phyloP scores from a whole-genome alignment of 345 rosid species.

The Viola odorata region DNA sequence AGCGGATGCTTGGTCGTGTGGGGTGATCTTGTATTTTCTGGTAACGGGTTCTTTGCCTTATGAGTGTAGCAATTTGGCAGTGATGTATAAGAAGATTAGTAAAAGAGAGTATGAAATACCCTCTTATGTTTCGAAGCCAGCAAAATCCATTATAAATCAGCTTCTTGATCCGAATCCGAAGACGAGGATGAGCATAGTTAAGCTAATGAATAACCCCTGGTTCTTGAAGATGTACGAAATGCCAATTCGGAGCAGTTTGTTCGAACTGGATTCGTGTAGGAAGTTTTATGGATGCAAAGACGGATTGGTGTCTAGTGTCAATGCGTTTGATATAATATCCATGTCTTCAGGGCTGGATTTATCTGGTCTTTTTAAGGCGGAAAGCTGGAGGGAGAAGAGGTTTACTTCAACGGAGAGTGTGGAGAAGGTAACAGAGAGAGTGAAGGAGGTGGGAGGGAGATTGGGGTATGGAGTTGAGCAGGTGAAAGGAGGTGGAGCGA shows the following conservation, averaged over 20 bases:
- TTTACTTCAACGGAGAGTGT: constrained; percentile 44
- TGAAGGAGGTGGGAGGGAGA: constrained; percentile 50
- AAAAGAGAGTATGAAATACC: constrained; percentile 57
- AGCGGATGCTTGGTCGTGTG: constrained; percentile 87
- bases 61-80: constrained; percentile 43
- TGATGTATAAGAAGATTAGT: constrained; percentile 53
- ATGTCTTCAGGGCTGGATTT: constrained; percentile 66
- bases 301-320: constrained; percentile 11
- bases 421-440: constrained; percentile 52
- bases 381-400: constrained; percentile 45
- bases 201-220: constrained; percentile 46
- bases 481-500: constrained; percentile 45
- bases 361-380: constrained; percentile 54
- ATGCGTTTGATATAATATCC: constrained; percentile 73
- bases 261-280: constrained; percentile 8
- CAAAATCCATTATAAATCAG: constrained; percentile 40
- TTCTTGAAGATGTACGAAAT: constrained; percentile 40
- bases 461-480: constrained; percentile 61
- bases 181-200: constrained; percentile 56
- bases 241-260: constrained; percentile 47
- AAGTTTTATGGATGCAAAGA: constrained; percentile 1
- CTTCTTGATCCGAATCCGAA: constrained; percentile 76
- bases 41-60: constrained; percentile 60
- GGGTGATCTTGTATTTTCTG: constrained; percentile 61
- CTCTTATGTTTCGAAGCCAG: constrained; percentile 42